Base-by-base conservation (phyloP, 345 rosid genomes). In the Bruguiera parviflora region DNA sequence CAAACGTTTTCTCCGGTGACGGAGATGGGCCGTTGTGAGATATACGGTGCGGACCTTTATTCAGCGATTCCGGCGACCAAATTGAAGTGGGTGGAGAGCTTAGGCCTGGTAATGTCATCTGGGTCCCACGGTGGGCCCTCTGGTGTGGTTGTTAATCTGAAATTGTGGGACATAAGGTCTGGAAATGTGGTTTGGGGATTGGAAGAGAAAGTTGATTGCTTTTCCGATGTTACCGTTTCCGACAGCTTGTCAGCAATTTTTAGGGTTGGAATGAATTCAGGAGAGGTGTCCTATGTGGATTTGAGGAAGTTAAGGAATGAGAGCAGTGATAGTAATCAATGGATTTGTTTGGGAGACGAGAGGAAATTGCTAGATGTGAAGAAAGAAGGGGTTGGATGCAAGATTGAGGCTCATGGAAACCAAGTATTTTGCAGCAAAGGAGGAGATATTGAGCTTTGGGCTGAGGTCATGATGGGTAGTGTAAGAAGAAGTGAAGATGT, bases 91-190 rank as follows among this genome's bases (percentile, higher is more conserved):
- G 77, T 89, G 67, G 75, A 85, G 58, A 73, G 89, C 57, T 81
- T 72, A 46, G 80, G 80, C 47, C 61, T 95, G 75, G 43, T 92
- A 62, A 85, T 95, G 96, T 92, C 92, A 47, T 78, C 98, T 19
- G 99, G 99, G 31, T 92, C 98, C 31, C 98, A 95, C 37, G 77
- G 88, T 10, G 91, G 96, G n/a, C 89, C 89, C 0, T 87, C 96
- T 0, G 98, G 98, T 55, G 85, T 89, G 13, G 35, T 69, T 4
- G 99, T 98, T 51, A 85, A 84, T 32, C 80, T 90, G 15, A 83
- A 73, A 72, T 80, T 95, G 49, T 95, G 96, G 96, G 99, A 95
- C 61, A 61, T 92, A 56, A 86, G 99, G 67, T 84, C 92, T 1
- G 93, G 87, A 55, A 84, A 66, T 69, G 87, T 80, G 51, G 88